These are phyloP conservation scores for Haematococcus sp. DNA, from an alignment of 139 green algal species.

Conservation along the genomic window DNA sequence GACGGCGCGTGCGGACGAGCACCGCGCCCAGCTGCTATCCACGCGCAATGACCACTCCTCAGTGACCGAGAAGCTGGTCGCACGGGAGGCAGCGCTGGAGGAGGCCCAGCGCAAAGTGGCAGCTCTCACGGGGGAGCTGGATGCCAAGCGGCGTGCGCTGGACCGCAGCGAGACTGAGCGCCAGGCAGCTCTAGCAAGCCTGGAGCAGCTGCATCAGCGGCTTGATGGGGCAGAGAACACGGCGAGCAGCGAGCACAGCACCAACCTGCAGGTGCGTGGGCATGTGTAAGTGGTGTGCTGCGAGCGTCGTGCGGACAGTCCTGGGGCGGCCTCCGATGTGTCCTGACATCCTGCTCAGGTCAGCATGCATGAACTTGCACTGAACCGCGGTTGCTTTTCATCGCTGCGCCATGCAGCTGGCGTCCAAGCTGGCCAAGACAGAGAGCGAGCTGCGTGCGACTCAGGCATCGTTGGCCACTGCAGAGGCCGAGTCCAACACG, in stretches of 20 bases:
- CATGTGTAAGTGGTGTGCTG: too few relatives aligned
- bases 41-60: neutral
- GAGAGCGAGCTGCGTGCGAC: conserved; percentile 32
- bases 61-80: neutral
- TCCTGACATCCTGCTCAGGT: too few relatives aligned
- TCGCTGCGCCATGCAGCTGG: conserved; percentile 17
- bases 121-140: neutral
- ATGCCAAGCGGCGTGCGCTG: neutral
- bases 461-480: neutral
- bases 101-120: conserved; percentile 1
- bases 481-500: conserved; percentile 13
- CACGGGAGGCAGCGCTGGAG: neutral
- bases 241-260: conserved; percentile 7
- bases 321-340: too few relatives aligned
- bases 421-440: neutral
- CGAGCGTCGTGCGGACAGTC: too few relatives aligned
- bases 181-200: neutral
- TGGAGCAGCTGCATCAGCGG: conserved; percentile 33
- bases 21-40: neutral
- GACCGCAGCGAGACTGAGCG: neutral
- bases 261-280: conserved; percentile 7
- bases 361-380: too few relatives aligned
- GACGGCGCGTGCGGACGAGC: conserved; percentile 46
- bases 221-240: conserved; percentile 21
- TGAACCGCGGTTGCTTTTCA: too few relatives aligned